Evolutionary conservation across 495 filamentous ascomycete genomes (phyloP), one percentile per base, ranked within the genome.

Genomic region (Penicillium desertorum): DNA sequence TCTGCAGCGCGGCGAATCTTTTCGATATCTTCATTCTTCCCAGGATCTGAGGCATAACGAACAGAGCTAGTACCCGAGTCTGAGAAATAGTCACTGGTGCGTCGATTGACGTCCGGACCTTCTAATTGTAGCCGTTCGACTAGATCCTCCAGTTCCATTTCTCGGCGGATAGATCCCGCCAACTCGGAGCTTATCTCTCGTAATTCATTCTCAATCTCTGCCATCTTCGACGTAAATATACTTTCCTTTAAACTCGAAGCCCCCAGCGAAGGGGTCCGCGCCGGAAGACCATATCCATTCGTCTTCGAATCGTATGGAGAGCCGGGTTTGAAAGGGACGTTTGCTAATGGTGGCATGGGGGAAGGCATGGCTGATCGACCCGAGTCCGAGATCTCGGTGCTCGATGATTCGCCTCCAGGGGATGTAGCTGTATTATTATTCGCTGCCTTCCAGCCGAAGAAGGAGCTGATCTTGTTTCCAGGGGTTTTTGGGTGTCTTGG

Each of bases 41-140:
- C 81, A 61, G 61, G 57, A 54, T 88, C 84, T 29, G 83, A 79
- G 12, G 82, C 63, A 74, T 88, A 90, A 63, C 91, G 85, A 51
- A 88, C 82, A 4, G 92, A 92, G 69, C 91, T 92, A 45, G 88
- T 88, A 45, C 95, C 94, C 1, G 91, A 95, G 68, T 98, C 94
- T 0, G 94, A 98, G 68, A 92, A 98, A 73, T 98, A 98, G 71
- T 98, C 94, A 70, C 94, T 98, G 4, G 91, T 96, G 51, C 93
- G 83, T 67, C 87, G 86, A 57, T 84, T 87, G 1, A 64, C 64
- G 7, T 65, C 49, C 3, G 83, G 80, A 54, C 84, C 81, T 62
- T 96, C 92, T 34, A 83, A 74, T 71, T 96, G 91, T 62, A 95
- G 71, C 54, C 88, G 81, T 59, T 98, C 94, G 2, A 98, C 86